Base-by-base conservation (phyloP, 1,284 basidiomycete genomes). In the Austroboletus novae-zelandiae region DNA sequence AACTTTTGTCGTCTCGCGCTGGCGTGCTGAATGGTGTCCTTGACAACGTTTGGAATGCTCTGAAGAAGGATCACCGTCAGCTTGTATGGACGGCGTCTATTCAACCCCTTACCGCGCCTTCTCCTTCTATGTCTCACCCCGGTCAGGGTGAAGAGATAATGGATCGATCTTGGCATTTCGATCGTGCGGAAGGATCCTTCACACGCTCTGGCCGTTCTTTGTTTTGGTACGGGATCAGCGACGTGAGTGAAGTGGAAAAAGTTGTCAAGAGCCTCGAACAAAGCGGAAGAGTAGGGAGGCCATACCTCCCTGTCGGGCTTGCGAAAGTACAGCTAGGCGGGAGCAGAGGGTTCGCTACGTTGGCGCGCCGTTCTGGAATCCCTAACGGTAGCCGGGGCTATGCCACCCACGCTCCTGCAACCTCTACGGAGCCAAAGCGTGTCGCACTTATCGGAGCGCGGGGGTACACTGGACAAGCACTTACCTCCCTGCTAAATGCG, bases 151-250 rank as follows among this genome's bases (percentile, higher is more conserved):
- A 99, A 70, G 96, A 98, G 75, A 66, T 65, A 51, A 57, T 63
- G 40, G 88, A 97, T 74, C 85, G 95, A 37, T 84, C 89, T 2
- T 99, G 96, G 96, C 96, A 99, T 75, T 99, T 98, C 67, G 97
- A 99, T 77, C 85, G 94, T 50, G 94, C 96, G 1, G 96, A 99
- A 61, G 96, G 96, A 9, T 93, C 90, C 71, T 99, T 99, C 76
- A 97, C 95, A 11, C 82, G 97, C 48, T 92, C 92, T 31, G 94
- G 96, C 41, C 84, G 80, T 69, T 94, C 86, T 65, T 74, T 99
- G 65, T 99, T 98, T 82, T 99, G 96, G 94, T 98, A 97, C 68
- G 96, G 96, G 48, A 81, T 98, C 39, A 86, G 89, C 61, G 93
- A 97, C 62, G 86, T 98, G 34, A 81, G 81, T 53, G 95, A 98